phyloP scores from a whole-genome alignment of 2,329 filamentous ascomycete genomes.

The Fusarium sp. region DNA sequence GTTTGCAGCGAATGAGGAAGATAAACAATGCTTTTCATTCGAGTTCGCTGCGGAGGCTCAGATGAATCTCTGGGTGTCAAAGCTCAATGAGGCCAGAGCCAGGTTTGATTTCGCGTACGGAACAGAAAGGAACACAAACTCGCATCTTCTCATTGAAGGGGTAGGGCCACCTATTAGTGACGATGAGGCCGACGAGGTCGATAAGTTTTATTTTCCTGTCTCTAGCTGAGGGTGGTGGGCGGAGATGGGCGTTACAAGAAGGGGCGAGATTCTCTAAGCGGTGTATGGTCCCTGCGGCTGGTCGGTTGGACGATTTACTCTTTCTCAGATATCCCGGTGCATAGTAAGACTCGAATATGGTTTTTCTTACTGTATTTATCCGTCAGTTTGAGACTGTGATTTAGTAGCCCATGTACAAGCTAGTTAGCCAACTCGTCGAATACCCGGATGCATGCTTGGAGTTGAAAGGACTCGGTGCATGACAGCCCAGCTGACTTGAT shows the following conservation, averaged over 20 bases:
- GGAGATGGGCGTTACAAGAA: background rate
- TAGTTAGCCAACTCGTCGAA: background rate
- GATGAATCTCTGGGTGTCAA: background rate
- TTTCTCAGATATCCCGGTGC: background rate
- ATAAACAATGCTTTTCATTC: background rate
- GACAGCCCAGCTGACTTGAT: background rate
- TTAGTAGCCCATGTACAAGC: background rate
- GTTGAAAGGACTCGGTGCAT: background rate
- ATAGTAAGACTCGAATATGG: background rate
- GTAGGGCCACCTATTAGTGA: background rate
- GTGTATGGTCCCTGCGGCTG: background rate
- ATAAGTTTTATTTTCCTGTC: background rate
- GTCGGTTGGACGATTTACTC: background rate
- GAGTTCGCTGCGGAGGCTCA: background rate
- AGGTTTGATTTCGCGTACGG: background rate
- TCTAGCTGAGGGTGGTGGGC: background rate
- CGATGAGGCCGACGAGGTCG: background rate
- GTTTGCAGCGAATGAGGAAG: background rate
- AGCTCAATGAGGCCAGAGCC: background rate
- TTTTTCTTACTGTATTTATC: background rate
- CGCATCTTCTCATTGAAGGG: background rate
- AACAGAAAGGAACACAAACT: background rate
- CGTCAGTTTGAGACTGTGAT: no score
- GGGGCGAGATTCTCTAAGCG: background rate
- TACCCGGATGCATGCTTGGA: background rate